Conservation (phyloP, 2,329 filamentous ascomycete genomes). For the Fusarium burgessii region DNA sequence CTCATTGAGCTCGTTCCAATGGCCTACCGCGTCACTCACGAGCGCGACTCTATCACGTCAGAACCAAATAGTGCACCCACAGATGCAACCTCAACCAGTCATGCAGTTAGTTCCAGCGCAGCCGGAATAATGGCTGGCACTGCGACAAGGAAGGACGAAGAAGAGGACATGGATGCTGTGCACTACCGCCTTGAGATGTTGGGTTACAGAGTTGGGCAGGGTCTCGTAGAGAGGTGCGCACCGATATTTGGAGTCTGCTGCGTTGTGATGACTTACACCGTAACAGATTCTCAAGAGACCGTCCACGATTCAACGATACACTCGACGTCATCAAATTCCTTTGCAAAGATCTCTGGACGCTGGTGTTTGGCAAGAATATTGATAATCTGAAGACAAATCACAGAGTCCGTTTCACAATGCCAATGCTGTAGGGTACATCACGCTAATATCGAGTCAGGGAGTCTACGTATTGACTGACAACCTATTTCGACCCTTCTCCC, state of each 20-base stretch:
- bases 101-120: slow-evolving; percentile 44
- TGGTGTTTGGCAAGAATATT: slow-evolving; percentile 96
- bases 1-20: slow-evolving; percentile 97
- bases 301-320: slow-evolving; percentile 89
- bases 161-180: slow-evolving; percentile 86
- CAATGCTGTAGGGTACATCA: not conserved
- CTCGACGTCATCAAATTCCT: slow-evolving; percentile 98
- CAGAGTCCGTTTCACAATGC: slow-evolving; percentile 64
- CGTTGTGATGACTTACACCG: slow-evolving; percentile 49
- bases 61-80: slow-evolving; percentile 38
- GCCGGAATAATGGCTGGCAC: slow-evolving; percentile 41
- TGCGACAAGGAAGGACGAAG: slow-evolving; percentile 67
- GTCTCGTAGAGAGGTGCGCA: slow-evolving; percentile 84
- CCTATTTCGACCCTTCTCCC: slow-evolving; percentile 85
- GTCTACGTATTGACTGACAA: slow-evolving; percentile 97
- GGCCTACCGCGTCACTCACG: slow-evolving; percentile 85
- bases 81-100: slow-evolving; percentile 37
- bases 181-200: slow-evolving; percentile 85
- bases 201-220: slow-evolving; percentile 93
- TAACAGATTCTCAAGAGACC: slow-evolving; percentile 81
- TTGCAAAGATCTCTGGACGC: slow-evolving; percentile 97
- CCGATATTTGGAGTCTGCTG: not conserved
- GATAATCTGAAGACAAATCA: slow-evolving; percentile 99
- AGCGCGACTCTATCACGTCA: slow-evolving; percentile 68
- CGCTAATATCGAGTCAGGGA: slow-evolving; percentile 64